Percentiles rank a stretch among this genome's conserved stretches.
phyloP scores from a whole-genome alignment of 179 eudicot genomes.

The Sideroxylon spinosum region DNA sequence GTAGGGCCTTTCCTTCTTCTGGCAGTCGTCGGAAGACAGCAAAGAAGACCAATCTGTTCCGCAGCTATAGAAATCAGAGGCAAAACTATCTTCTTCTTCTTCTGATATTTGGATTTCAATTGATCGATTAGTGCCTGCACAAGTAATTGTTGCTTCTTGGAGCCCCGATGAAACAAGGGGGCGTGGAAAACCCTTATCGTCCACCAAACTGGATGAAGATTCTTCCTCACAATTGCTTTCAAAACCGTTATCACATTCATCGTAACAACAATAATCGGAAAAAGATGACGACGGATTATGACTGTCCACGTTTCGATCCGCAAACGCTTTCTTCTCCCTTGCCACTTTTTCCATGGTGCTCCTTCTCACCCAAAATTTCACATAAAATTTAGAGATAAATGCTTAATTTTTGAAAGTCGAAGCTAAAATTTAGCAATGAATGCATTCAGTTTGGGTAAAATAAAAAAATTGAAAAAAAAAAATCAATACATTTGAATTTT shows the following conservation, averaged over 20 bases:
- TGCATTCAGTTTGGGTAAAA: too few relatives aligned
- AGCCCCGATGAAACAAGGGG: not conserved
- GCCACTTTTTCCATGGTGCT: not conserved
- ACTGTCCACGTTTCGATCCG: not conserved
- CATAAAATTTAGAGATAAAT: too few relatives aligned
- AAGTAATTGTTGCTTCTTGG: not conserved
- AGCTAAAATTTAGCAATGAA: too few relatives aligned
- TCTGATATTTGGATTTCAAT: not conserved
- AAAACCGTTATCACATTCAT: not conserved
- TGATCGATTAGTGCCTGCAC: not conserved
- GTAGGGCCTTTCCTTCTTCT: not conserved
- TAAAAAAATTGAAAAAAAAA: too few relatives aligned
- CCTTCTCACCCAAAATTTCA: not conserved
- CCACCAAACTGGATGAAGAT: not conserved
- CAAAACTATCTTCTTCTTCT: slow-evolving; percentile 11
- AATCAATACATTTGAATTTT: too few relatives aligned
- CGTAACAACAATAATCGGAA: not conserved
- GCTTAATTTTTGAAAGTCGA: too few relatives aligned
- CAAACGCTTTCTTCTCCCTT: not conserved
- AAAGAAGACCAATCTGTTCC: slow-evolving; percentile 43
- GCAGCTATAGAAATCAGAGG: slow-evolving; percentile 23
- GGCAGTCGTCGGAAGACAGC: not conserved
- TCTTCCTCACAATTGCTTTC: not conserved
- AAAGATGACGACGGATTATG: not conserved
- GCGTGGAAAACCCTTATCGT: slow-evolving; percentile 9